Percentiles rank a stretch among this genome's conserved stretches.
Conservation (phyloP, 208 protist species). For the Crithidia acanthocephali region DNA sequence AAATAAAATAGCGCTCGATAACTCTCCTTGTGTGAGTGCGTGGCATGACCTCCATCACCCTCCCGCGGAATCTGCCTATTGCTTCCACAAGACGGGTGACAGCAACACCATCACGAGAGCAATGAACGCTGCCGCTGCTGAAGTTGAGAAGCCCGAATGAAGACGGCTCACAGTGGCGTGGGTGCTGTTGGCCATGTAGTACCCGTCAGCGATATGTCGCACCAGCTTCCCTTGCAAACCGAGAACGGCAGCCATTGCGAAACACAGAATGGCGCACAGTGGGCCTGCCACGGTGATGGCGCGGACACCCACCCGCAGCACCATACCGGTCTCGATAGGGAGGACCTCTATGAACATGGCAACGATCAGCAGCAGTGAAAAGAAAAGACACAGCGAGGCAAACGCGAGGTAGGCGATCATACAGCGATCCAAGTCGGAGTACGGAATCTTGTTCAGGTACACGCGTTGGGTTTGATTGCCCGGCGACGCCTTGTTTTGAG, state of each 20-base stretch:
- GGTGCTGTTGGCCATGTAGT: slow-evolving; percentile 22
- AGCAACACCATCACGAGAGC: slow-evolving; percentile 19
- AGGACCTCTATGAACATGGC: slow-evolving; percentile 30
- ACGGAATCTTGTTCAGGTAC: slow-evolving; percentile 19
- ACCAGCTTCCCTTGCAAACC: slow-evolving; percentile 33
- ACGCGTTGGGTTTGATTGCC: slow-evolving; percentile 13
- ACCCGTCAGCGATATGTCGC: slow-evolving; percentile 25
- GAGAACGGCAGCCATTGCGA: slow-evolving; percentile 39
- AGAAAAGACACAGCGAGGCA: slow-evolving; percentile 27
- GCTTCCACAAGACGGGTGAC: slow-evolving; percentile 19
- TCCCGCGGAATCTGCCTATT: no score
- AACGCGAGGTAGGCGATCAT: slow-evolving; percentile 60
- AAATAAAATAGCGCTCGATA: no score
- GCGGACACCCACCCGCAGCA: slow-evolving; percentile 7
- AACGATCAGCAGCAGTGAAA: slow-evolving; percentile 35
- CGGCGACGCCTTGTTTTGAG: neutral
- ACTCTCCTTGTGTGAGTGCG: no score
- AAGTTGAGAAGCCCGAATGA: slow-evolving; percentile 42
- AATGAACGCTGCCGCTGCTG: slow-evolving; percentile 31
- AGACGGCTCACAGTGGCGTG: slow-evolving; percentile 10
- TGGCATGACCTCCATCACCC: no score
- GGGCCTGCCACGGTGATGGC: slow-evolving; percentile 25
- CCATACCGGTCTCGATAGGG: neutral
- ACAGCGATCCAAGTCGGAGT: slow-evolving; percentile 13
- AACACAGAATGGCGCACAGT: slow-evolving; percentile 32